These are phyloP conservation scores for Gossypioides kirkii DNA, from an alignment of 345 rosid species.

Conservation along the genomic window DNA sequence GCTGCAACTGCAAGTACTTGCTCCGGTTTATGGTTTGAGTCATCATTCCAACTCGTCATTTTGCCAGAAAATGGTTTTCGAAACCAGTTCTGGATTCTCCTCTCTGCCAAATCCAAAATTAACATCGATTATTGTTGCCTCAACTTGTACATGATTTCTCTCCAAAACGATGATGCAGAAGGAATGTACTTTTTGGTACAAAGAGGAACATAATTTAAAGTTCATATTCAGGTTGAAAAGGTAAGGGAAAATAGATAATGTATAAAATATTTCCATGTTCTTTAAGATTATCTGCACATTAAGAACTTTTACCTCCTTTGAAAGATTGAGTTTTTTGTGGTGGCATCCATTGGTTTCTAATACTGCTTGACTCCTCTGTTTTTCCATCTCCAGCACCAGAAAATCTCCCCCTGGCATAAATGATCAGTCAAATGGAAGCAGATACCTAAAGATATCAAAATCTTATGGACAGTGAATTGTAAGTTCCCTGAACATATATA, in stretches of 20 bases:
- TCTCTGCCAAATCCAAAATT: conserved; percentile 34
- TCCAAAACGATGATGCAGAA: background rate
- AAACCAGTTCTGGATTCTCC: conserved; percentile 40
- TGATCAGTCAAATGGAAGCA: conserved; percentile 3
- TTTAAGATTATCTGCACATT: too few species aligned
- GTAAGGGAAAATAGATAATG: background rate
- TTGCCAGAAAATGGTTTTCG: conserved; percentile 31
- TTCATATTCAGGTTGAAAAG: background rate
- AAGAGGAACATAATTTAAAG: background rate
- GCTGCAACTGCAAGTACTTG: conserved; percentile 45
- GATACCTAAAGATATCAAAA: background rate
- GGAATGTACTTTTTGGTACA: background rate
- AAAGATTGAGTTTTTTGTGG: conserved; percentile 31
- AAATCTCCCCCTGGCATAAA: conserved; percentile 28
- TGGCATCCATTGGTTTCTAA: conserved; percentile 20
- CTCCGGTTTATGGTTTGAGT: conserved; percentile 17
- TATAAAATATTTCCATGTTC: background rate
- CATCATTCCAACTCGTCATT: conserved; percentile 22
- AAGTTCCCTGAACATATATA: background rate
- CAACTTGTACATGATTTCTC: background rate
- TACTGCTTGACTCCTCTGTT: conserved; percentile 19
- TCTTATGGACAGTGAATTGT: background rate
- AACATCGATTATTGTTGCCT: background rate
- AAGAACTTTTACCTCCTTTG: conserved; percentile 32
- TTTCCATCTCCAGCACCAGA: conserved; percentile 23